Evolutionary conservation across 805 yeast genomes (phyloP).

Genomic region (Saccharomyces mikatae): DNA sequence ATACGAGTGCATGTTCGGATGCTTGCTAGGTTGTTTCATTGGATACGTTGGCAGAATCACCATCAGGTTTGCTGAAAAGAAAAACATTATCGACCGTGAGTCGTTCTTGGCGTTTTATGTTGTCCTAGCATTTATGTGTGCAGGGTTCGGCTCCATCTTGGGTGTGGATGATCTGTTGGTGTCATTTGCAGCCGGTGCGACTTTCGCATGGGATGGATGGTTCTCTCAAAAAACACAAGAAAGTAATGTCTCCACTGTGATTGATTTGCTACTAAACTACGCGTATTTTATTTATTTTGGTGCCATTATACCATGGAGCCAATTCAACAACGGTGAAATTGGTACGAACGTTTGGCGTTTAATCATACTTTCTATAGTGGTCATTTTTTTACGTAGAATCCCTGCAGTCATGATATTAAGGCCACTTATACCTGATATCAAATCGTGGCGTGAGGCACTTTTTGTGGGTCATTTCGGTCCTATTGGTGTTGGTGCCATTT

Average conservation of each 20-base stretch:
- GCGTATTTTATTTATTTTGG: constrained; percentile 88
- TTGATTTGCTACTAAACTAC: constrained; percentile 73
- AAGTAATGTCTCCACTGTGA: constrained; percentile 81
- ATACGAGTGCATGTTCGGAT: constrained; percentile 78
- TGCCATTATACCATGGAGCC: constrained; percentile 82
- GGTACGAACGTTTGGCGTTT: constrained; percentile 77
- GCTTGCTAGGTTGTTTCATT: constrained; percentile 59
- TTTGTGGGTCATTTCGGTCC: constrained; percentile 97
- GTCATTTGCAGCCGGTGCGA: constrained; percentile 87
- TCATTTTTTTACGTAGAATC: constrained; percentile 67
- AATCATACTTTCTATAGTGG: constrained; percentile 62
- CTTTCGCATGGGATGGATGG: constrained; percentile 92
- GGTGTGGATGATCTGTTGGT: constrained; percentile 87
- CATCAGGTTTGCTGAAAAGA: constrained; percentile 64
- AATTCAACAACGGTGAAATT: constrained; percentile 51
- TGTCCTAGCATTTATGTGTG: constrained; percentile 72
- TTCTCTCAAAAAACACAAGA: constrained; percentile 77
- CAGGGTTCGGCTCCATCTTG: constrained; percentile 80
- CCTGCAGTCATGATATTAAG: constrained; percentile 73
- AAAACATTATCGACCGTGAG: constrained; percentile 73
- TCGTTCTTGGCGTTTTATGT: constrained; percentile 80
- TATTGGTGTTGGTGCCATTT: constrained; percentile 89
- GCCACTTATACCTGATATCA: constrained; percentile 77
- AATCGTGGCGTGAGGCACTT: constrained; percentile 87
- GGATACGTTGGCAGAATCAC: constrained; percentile 67